A percentile compares a stretch with the other conserved stretches of the same genome.
These are phyloP conservation scores for Calonectria honghensis DNA, from an alignment of 2,329 filamentous ascomycete species.

Conservation along the genomic window DNA sequence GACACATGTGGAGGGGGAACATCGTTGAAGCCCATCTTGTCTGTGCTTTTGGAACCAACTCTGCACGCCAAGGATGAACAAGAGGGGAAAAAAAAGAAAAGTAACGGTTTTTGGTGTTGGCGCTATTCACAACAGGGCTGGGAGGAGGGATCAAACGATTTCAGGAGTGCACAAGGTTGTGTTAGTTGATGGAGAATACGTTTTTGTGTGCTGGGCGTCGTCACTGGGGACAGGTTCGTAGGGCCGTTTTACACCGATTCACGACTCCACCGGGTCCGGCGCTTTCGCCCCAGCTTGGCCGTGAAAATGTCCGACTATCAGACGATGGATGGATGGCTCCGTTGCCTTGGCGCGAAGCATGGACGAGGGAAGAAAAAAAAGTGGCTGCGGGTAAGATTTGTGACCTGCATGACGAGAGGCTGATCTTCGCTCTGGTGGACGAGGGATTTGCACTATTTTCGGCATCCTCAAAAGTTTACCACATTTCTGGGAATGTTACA, in stretches of 20 bases:
- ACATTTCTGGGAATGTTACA: constrained; percentile 7
- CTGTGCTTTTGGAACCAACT: neutral
- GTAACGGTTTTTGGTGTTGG: neutral
- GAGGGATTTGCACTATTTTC: neutral
- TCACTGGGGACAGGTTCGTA: neutral
- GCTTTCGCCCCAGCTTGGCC: neutral
- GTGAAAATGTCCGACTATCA: constrained; percentile 21
- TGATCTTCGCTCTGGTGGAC: neutral
- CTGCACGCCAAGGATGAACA: constrained; percentile 12
- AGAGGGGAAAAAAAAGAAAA: neutral
- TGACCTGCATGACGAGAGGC: constrained; percentile 7
- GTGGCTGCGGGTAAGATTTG: neutral
- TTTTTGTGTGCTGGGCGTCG: neutral
- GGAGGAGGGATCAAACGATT: neutral
- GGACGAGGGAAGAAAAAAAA: neutral
- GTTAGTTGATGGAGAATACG: constrained; percentile 2
- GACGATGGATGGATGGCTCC: neutral
- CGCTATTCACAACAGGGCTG: neutral
- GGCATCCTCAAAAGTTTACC: constrained; percentile 4
- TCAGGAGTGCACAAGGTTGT: too few species aligned
- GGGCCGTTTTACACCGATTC: constrained; percentile 12
- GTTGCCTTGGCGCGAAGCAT: neutral
- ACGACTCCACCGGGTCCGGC: constrained; percentile 8
- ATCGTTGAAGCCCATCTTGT: constrained; percentile 38
- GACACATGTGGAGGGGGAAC: constrained; percentile 35